Conservation (phyloP, 2,329 filamentous ascomycete genomes). For the Lojkania enalia region DNA sequence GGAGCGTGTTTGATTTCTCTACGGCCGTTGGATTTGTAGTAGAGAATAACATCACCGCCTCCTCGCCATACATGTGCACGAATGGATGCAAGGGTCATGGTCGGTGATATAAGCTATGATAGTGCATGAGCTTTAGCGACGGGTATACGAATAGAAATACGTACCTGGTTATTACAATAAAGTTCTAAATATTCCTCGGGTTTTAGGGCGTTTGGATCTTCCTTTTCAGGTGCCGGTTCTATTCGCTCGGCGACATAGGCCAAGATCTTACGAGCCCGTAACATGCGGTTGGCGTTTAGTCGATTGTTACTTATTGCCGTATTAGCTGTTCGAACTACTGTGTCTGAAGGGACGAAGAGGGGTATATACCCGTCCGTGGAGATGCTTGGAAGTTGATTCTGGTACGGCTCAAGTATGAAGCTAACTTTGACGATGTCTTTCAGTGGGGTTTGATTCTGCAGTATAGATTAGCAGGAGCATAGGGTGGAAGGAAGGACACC, state of each 20-base stretch:
- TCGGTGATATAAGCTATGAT: conserved; percentile 67
- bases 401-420: conserved; percentile 83
- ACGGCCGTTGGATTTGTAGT: conserved; percentile 90
- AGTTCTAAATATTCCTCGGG: conserved; percentile 94
- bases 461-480: conserved; percentile 5
- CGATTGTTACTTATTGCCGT: conserved; percentile 69
- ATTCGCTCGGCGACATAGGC: conserved; percentile 91
- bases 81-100: conserved; percentile 92
- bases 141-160: conserved; percentile 30
- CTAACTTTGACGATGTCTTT: conserved; percentile 98
- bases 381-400: conserved; percentile 74
- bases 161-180: conserved; percentile 89
- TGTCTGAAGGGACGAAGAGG: conserved; percentile 28
- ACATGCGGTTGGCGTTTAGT: conserved; percentile 94
- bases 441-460: conserved; percentile 72
- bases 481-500: not conserved
- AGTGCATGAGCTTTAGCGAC: conserved; percentile 1
- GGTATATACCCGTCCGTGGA: conserved; percentile 67
- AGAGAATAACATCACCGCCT: conserved; percentile 86
- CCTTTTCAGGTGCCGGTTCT: conserved; percentile 66
- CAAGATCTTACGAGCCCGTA: conserved; percentile 91
- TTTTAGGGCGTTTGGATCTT: conserved; percentile 63
- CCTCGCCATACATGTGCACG: conserved; percentile 92
- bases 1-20: conserved; percentile 57
- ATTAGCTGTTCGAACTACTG: conserved; percentile 28